phyloP scores from a whole-genome alignment of 306 rosid species.

The Rosa multiflora region DNA sequence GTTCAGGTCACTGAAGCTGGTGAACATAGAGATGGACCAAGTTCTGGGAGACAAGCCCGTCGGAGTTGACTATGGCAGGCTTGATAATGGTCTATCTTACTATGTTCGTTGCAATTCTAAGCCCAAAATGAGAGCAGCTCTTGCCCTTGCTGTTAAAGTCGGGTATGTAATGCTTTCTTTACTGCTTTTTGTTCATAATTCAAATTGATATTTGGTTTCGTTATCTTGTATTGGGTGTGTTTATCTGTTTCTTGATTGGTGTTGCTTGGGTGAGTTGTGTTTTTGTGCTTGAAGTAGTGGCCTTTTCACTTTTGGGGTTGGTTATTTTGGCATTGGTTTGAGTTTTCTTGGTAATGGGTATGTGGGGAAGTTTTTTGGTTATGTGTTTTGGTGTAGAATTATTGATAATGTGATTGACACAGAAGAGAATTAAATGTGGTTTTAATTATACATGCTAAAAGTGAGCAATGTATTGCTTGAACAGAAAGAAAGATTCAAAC shows the following conservation, averaged over 20 bases:
- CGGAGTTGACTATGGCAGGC: conserved; percentile 76
- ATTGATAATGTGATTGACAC: conserved; percentile 5
- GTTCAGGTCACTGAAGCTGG: conserved; percentile 82
- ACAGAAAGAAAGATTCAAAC: not conserved
- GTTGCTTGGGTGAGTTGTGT: conserved; percentile 1
- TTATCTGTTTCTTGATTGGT: not conserved
- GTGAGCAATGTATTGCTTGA: conserved; percentile 2
- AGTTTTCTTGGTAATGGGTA: not conserved
- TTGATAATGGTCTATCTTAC: conserved; percentile 77
- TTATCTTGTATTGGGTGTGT: not conserved
- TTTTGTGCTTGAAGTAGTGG: not conserved
- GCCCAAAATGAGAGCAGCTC: conserved; percentile 94
- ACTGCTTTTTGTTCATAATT: not conserved
- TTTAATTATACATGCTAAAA: not conserved
- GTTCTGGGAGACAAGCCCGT: conserved; percentile 50
- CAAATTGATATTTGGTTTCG: not conserved
- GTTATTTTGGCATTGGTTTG: not conserved
- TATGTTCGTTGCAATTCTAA: conserved; percentile 91
- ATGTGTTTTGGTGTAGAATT: not conserved
- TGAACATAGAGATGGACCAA: conserved; percentile 63
- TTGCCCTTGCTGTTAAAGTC: conserved; percentile 80
- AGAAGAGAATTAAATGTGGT: not conserved
- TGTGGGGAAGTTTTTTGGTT: not conserved
- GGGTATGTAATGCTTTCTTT: conserved; percentile 47
- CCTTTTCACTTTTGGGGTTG: not conserved